Percentiles rank a stretch among this genome's conserved stretches.
Conservation (phyloP, 805 yeast species). For the Candida verbasci region DNA sequence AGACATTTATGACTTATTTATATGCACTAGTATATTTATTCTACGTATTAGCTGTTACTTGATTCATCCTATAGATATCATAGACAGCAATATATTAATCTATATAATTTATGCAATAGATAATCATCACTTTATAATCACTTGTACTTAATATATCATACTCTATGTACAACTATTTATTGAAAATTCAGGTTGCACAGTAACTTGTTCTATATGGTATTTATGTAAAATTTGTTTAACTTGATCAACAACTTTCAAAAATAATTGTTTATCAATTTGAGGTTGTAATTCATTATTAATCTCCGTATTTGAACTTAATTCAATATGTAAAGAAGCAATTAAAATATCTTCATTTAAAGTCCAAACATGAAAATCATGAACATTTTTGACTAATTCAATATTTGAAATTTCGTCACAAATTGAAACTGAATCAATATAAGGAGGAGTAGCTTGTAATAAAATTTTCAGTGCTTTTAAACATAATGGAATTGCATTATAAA, state of each 20-base stretch:
- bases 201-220: conserved; percentile 86
- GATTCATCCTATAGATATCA: too few relatives aligned
- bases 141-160: too few relatives aligned
- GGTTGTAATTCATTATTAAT: conserved; percentile 21
- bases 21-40: too few relatives aligned
- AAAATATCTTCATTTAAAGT: conserved; percentile 81
- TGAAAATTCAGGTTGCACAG: conserved; percentile 91
- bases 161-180: conserved; percentile 24
- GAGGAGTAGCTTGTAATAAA: conserved; percentile 88
- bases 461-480: conserved; percentile 85
- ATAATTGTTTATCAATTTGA: conserved; percentile 34
- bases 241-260: conserved; percentile 63
- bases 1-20: too few relatives aligned
- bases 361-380: conserved; percentile 97
- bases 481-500: conserved; percentile 86
- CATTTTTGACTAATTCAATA: conserved; percentile 71
- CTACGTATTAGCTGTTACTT: too few relatives aligned
- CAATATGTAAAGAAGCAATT: conserved; percentile 87
- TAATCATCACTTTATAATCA: too few relatives aligned
- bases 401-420: conserved; percentile 65
- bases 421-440: conserved; percentile 69
- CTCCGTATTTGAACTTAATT: conserved; percentile 35
- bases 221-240: conserved; percentile 77
- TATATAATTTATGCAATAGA: too few relatives aligned
- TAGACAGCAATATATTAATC: too few relatives aligned